Evolutionary conservation across 352 stramenopile genomes (phyloP), one percentile per base, ranked within the genome.

Genomic region (Pythium phragmiticola): DNA sequence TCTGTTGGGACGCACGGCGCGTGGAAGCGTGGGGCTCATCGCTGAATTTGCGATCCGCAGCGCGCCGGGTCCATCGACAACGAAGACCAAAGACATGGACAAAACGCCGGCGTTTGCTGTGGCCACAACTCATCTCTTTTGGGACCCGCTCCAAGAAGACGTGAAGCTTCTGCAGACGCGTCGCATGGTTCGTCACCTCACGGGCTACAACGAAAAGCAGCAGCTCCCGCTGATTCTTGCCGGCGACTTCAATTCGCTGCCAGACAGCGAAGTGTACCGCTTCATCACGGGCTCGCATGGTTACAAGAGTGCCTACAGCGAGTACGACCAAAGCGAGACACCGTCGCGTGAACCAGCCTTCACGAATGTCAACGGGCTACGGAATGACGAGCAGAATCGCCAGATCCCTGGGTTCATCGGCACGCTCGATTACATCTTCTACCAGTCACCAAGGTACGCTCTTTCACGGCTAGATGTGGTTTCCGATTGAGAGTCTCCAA

Each of bases 61-160:
- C 4, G 58, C 50, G n/a, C 21, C 34, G 5, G 48, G 69, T n/a
- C 61, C 60, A 3, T 30, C 26, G 26, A 30, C 26, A 39, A 39
- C 7, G 34, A 39, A 39, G 11, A 13, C 34, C 7, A 39, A 39
- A 9, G 34, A 39, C 7, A 39, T 11, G 34, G 11, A 39, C 7
- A 59, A 69, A 19, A 63, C 78, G 33, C n/a, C 60, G 2, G 66
- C 76, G 37, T 87, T 94, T 50, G 66, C 90, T 5, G 61, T 90
- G 8, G 80, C 80, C n/a, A 92, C 83, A n/a, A 92, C 86, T 21
- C 86, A 94, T 63, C 69, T 94, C 54, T 94, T 93, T 63, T 94
- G 86, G 86, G 84, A 94, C 43, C 86, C 86, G 4, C 65, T 73
- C 55, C 82, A 93, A 68, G 86, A 90, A 73, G 84, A 94, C 60